Evolutionary conservation across 1,284 basidiomycete species (phyloP).

Genomic region (Dichomitus squalens): DNA sequence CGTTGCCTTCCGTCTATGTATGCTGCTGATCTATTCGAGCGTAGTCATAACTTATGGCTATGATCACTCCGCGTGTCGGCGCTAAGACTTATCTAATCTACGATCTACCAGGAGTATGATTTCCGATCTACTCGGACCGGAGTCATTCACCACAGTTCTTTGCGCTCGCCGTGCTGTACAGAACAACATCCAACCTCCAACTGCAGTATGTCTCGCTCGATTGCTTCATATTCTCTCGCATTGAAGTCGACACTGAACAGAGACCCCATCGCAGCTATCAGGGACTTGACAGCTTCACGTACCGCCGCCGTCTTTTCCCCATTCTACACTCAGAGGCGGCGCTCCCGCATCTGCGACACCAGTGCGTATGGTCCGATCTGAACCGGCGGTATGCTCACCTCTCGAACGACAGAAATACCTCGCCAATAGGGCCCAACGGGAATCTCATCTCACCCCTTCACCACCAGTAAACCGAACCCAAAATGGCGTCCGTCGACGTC

Average conservation of each 20-base stretch:
- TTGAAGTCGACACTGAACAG: no score
- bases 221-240: no score
- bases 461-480: not conserved
- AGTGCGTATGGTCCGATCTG: not conserved
- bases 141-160: not conserved
- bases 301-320: not conserved
- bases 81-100: not conserved
- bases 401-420: not conserved
- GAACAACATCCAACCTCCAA: no score
- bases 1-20: no score
- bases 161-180: no score
- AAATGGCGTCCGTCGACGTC: conserved; percentile 29
- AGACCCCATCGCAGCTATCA: not conserved
- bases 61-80: no score
- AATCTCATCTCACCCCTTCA: not conserved
- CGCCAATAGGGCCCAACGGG: not conserved
- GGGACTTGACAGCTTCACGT: not conserved
- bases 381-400: not conserved
- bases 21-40: no score
- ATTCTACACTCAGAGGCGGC: not conserved
- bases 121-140: not conserved
- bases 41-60: no score
- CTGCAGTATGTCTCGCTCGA: no score
- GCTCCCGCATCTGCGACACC: not conserved
- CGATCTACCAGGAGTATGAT: not conserved